Evolutionary conservation across 176 grass and related monocot species (phyloP).

Genomic region (Puccinellia tenuiflora): DNA sequence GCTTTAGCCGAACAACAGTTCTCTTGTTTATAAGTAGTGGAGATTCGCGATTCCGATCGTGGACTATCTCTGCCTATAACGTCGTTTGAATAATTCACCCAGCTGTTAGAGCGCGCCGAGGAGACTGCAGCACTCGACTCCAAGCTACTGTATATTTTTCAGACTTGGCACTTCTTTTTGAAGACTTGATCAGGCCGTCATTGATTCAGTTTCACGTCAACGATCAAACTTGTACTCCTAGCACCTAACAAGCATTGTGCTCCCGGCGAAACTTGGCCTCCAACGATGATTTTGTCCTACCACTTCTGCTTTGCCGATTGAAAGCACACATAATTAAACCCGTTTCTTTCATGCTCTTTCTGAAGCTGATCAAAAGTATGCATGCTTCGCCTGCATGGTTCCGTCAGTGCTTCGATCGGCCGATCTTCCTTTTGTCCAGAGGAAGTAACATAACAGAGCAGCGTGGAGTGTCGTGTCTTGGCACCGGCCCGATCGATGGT

Average conservation of each 20-base stretch:
- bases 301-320: too few relatives aligned
- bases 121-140: not conserved
- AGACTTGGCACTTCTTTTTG: not conserved
- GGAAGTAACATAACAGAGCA: conserved; percentile 13
- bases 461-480: conserved; percentile 17
- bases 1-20: too few relatives aligned
- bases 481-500: not conserved
- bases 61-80: too few relatives aligned
- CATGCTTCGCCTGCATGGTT: not conserved
- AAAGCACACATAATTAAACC: not conserved
- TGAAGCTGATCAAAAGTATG: not conserved
- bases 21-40: too few relatives aligned
- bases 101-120: not conserved
- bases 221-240: not conserved
- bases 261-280: too few relatives aligned
- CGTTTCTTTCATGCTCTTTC: not conserved
- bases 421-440: not conserved
- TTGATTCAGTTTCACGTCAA: not conserved
- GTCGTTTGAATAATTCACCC: not conserved
- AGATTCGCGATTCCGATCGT: too few relatives aligned
- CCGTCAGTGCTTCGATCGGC: not conserved
- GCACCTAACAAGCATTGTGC: not conserved
- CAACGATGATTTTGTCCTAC: too few relatives aligned
- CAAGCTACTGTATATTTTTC: not conserved
- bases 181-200: not conserved